These are phyloP conservation scores for Coix lacrymajobi DNA, from an alignment of 176 grass and related monocot species.

Conservation along the genomic window DNA sequence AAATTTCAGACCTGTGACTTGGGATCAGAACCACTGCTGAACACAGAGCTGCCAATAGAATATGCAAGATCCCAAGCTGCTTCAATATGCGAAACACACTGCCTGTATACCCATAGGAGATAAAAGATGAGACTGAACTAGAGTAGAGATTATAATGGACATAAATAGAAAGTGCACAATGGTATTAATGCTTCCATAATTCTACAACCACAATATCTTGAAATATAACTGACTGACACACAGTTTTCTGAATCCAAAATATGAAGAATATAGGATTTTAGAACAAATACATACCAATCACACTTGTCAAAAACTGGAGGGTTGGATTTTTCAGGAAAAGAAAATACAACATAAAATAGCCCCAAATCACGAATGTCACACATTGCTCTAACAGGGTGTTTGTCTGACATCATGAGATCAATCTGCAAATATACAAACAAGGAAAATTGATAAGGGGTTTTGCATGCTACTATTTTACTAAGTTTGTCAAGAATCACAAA, in stretches of 20 bases:
- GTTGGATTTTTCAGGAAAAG: constrained; percentile 55
- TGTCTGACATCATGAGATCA: constrained; percentile 94
- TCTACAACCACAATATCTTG: background rate
- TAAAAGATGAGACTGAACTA: background rate
- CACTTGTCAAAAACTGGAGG: constrained; percentile 51
- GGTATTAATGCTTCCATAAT: background rate
- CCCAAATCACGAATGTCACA: constrained; percentile 57
- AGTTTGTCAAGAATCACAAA: constrained; percentile 3
- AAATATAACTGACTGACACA: background rate
- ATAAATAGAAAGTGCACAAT: background rate
- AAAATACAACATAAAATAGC: constrained; percentile 79
- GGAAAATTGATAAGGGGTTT: constrained; percentile 13
- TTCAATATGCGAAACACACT: constrained; percentile 65
- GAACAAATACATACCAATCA: constrained; percentile 60
- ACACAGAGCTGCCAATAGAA: constrained; percentile 53
- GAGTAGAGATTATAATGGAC: background rate
- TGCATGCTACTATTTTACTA: background rate
- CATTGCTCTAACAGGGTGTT: constrained; percentile 75
- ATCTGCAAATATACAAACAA: constrained; percentile 58
- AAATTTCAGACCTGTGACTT: constrained; percentile 32
- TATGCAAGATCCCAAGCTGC: constrained; percentile 78
- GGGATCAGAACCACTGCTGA: constrained; percentile 47
- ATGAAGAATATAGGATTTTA: background rate
- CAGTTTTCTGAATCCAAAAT: background rate
- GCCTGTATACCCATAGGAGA: constrained; percentile 36